Evolutionary conservation across 345 rosid species (phyloP).

Genomic region (Cardamine chenopodiifolia): DNA sequence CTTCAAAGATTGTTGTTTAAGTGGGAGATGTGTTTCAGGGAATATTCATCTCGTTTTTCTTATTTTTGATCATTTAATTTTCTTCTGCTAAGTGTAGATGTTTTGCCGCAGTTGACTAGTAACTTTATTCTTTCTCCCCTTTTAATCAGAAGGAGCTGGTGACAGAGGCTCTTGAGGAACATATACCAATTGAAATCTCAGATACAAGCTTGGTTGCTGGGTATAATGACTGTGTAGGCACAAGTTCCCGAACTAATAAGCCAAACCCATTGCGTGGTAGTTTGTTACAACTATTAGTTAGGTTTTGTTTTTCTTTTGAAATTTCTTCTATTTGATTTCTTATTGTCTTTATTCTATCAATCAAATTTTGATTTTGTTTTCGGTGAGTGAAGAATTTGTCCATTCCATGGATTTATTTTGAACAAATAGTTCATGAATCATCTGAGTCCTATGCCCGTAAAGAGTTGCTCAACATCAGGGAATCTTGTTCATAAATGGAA

Average conservation of each 20-base stretch:
- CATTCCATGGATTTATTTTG: too few relatives aligned
- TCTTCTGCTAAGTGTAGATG: conserved; percentile 7
- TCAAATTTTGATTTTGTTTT: too few relatives aligned
- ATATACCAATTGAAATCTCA: conserved; percentile 35
- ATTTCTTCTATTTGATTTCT: too few relatives aligned
- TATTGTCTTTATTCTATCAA: too few relatives aligned
- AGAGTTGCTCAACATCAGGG: conserved; percentile 28
- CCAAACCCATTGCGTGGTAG: conserved; percentile 24
- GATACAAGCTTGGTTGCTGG: conserved; percentile 46
- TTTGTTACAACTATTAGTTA: too few relatives aligned
- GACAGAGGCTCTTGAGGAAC: conserved; percentile 27
- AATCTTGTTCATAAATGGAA: conserved; percentile 35
- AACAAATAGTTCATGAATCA: too few relatives aligned
- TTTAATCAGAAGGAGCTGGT: conserved; percentile 24
- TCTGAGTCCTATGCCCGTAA: background rate
- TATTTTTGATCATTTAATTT: background rate
- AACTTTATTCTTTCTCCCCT: background rate
- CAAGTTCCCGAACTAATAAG: conserved; percentile 14
- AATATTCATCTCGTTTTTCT: conserved; percentile 15
- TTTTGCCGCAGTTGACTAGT: background rate
- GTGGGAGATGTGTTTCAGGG: conserved; percentile 6
- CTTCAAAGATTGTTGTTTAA: conserved; percentile 1
- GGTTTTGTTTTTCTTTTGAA: too few relatives aligned
- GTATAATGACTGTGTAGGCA: conserved; percentile 23
- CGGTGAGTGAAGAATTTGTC: too few relatives aligned